Evolutionary conservation across 2,329 filamentous ascomycete species (phyloP).

Genomic region (Chaetomium sp.): DNA sequence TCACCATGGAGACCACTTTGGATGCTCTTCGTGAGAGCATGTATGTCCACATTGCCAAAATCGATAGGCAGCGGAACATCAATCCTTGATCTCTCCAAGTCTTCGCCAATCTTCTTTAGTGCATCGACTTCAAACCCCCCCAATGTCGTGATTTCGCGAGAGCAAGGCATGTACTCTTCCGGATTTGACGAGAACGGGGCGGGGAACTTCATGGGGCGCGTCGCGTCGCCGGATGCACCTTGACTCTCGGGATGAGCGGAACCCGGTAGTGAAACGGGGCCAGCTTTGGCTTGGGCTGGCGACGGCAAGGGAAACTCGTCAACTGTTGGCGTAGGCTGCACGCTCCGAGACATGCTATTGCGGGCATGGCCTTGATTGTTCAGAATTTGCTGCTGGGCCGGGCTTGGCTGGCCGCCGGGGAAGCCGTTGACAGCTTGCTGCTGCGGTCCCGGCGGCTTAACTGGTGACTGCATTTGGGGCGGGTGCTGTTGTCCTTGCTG

Average conservation of each 20-base stretch:
- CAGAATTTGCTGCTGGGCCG: conserved; percentile 40
- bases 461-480: conserved; percentile 33
- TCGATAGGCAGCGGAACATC: conserved; percentile 69
- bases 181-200: conserved; percentile 38
- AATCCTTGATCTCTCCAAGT: conserved; percentile 63
- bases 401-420: conserved; percentile 36
- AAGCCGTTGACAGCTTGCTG: conserved; percentile 45
- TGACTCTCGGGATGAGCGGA: conserved; percentile 29
- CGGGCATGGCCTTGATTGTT: conserved; percentile 39
- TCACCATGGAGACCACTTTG: conserved; percentile 87
- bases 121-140: conserved; percentile 68
- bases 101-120: conserved; percentile 56
- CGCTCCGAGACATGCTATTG: conserved; percentile 46
- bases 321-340: conserved; percentile 39
- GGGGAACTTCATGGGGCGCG: conserved; percentile 25
- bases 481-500: conserved; percentile 32
- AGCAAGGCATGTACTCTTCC: conserved; percentile 50
- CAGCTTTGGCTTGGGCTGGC: conserved; percentile 37
- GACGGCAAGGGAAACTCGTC: conserved; percentile 40
- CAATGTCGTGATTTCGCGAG: conserved; percentile 50
- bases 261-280: conserved; percentile 37
- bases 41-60: conserved; percentile 82
- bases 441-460: conserved; percentile 42
- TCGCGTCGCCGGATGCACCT: conserved; percentile 18
- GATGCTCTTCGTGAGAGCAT: conserved; percentile 80